phyloP scores from a whole-genome alignment of 2,329 filamentous ascomycete genomes.

The Furcasterigmium furcatum region DNA sequence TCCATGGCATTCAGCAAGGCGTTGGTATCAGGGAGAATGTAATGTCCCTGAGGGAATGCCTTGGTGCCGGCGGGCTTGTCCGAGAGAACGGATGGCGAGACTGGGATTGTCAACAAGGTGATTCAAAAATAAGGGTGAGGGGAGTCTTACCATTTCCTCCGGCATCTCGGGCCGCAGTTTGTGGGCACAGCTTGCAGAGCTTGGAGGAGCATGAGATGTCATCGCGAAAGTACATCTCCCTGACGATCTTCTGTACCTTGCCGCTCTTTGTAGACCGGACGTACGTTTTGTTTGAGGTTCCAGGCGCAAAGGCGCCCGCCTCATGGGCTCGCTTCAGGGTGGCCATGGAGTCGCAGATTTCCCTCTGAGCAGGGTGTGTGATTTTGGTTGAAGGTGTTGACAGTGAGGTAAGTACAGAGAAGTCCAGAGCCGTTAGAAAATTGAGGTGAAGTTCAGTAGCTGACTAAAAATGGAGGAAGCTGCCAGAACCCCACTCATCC shows the following conservation, averaged over 20 bases:
- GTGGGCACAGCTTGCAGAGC: constrained; percentile 74
- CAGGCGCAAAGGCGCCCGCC: constrained; percentile 56
- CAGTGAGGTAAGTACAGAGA: no score
- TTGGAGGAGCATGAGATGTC: constrained; percentile 97
- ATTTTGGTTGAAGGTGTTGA: no score
- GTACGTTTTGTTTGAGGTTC: constrained; percentile 92
- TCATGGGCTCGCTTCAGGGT: constrained; percentile 59
- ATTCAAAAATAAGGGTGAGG: neutral
- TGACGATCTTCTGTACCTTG: constrained; percentile 98
- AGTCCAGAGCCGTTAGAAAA: no score
- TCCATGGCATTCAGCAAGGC: constrained; percentile 95
- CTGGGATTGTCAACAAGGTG: constrained; percentile 35
- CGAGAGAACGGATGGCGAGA: constrained; percentile 81
- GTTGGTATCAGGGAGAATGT: constrained; percentile 94
- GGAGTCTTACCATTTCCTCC: neutral
- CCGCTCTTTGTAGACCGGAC: constrained; percentile 92
- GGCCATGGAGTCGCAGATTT: no score
- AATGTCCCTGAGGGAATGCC: constrained; percentile 81
- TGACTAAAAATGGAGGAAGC: no score
- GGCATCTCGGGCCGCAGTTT: constrained; percentile 29
- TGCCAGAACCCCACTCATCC: no score
- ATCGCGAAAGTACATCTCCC: constrained; percentile 91
- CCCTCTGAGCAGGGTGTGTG: no score
- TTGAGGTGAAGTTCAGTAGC: no score
- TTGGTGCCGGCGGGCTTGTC: constrained; percentile 83